A percentile compares a stretch with the other conserved stretches of the same genome.
Evolutionary conservation across 1,284 basidiomycete genomes (phyloP).

Genomic region (Gomphus sp.): DNA sequence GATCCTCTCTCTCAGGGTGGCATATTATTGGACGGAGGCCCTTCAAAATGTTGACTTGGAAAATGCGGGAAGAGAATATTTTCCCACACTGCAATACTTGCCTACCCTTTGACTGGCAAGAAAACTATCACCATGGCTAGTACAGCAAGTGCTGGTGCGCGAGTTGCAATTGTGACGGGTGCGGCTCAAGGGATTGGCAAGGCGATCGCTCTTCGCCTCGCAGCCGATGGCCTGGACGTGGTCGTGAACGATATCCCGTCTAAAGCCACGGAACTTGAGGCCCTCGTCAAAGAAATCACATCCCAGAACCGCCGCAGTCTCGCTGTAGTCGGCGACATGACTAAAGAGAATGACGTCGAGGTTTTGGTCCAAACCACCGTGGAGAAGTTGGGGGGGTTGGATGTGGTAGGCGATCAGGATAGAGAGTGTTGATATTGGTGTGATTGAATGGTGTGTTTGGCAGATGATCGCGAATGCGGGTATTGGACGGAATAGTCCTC

Average conservation of each 20-base stretch:
- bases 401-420: constrained; percentile 8
- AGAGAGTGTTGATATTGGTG: neutral
- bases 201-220: constrained; percentile 31
- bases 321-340: constrained; percentile 25
- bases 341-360: constrained; percentile 28
- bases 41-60: too few relatives aligned
- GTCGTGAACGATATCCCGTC: constrained; percentile 27
- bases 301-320: constrained; percentile 21
- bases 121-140: too few relatives aligned
- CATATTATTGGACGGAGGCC: too few relatives aligned
- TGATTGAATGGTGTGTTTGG: too few relatives aligned
- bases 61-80: too few relatives aligned
- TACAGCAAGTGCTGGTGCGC: neutral
- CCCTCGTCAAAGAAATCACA: constrained; percentile 23
- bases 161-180: constrained; percentile 27
- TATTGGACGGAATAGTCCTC: constrained; percentile 1
- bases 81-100: too few relatives aligned
- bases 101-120: too few relatives aligned
- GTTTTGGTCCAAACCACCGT: constrained; percentile 25
- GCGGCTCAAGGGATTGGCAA: constrained; percentile 32
- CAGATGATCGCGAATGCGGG: constrained; percentile 22
- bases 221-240: constrained; percentile 32
- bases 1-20: too few relatives aligned
- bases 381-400: constrained; percentile 19
- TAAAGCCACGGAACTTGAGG: constrained; percentile 21